A percentile compares a stretch with the other conserved stretches of the same genome.
Evolutionary conservation across 139 green algal species (phyloP).

Genomic region (Coccomyxa sp.): DNA sequence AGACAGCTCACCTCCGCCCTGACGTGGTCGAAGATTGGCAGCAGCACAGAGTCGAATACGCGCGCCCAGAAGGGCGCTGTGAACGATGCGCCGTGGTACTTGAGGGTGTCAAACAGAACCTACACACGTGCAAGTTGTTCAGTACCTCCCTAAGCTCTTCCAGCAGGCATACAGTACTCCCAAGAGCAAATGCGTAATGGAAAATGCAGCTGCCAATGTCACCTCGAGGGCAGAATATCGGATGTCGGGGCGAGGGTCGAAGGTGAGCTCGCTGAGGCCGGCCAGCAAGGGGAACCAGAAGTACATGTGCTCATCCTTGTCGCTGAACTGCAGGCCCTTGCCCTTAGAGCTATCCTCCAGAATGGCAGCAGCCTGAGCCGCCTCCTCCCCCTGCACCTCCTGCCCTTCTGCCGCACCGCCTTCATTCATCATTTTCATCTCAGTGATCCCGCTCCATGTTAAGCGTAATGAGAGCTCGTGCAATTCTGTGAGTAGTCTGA

Average conservation of each 20-base stretch:
- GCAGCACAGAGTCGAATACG: conserved; percentile 92
- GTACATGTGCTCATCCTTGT: conserved; percentile 93
- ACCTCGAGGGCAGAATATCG: conserved; percentile 72
- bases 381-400: not conserved
- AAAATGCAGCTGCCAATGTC: not conserved
- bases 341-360: not conserved
- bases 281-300: conserved; percentile 99
- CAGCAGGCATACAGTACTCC: too few relatives aligned
- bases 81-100: conserved; percentile 90
- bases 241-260: conserved; percentile 90
- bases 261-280: conserved; percentile 94
- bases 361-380: not conserved
- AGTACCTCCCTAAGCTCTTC: not conserved
- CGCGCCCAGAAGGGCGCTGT: conserved; percentile 86
- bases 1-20: conserved; percentile 58
- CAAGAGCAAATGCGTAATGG: too few relatives aligned
- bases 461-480: too few relatives aligned
- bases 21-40: conserved; percentile 98
- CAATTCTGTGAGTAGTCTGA: too few relatives aligned
- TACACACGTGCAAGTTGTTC: not conserved
- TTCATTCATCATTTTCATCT: too few relatives aligned
- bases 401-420: too few relatives aligned
- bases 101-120: conserved; percentile 93
- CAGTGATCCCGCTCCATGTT: too few relatives aligned
- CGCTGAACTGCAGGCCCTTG: conserved; percentile 52